Evolutionary conservation across 768 basidiomycete species (phyloP), one percentile per base, ranked within the genome.

Genomic region (Leucocoprinus leucothites): DNA sequence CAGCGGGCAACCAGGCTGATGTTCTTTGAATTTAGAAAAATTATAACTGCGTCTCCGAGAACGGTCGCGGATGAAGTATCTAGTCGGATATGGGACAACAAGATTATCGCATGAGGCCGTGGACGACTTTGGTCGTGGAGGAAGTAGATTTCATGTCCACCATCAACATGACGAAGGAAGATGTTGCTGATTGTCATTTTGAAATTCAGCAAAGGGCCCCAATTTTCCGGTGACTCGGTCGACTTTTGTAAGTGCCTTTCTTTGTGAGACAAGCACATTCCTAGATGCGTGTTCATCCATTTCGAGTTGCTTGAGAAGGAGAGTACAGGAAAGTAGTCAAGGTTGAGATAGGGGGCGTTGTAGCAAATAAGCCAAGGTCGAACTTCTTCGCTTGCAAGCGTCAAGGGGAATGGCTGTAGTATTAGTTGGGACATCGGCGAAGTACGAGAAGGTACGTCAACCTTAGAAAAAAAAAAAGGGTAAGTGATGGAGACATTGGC

Each of bases 21-120:
- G 5, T 70, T 41, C 3, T 35, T 43, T 1, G 56, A 16, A 5
- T 63, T 65, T 25, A 76, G 64, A 1, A 80, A 76, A 2, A 79
- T 64, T 6, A 80, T 69, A 61, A 71, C 82, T 3, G 72, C 74
- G 56, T 84, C 80, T 18, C 70, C 72, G n/a, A 85, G 64, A 2
- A 84, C 47, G 0, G 82, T 82, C 58, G 80, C 75, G 0, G 77
- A 74, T 1, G 70, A 63, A 8, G 79, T 53, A 58, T 85, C 84
- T 28, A 79, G 67, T 3, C 77, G 71, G 41, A 85, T 63, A 24
- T 66, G 63, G 34, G 72, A 70, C 53, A 85, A 60, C 58, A 84
- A 75, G 41, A 86, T 63, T 22, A 82, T 21, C 0, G 77, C 73
- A 52, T 79, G 64, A 42, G 54, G 50, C 22, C 14, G 34, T 9